phyloP scores from a whole-genome alignment of 805 yeast species.

The Ogataea dorogensis region DNA sequence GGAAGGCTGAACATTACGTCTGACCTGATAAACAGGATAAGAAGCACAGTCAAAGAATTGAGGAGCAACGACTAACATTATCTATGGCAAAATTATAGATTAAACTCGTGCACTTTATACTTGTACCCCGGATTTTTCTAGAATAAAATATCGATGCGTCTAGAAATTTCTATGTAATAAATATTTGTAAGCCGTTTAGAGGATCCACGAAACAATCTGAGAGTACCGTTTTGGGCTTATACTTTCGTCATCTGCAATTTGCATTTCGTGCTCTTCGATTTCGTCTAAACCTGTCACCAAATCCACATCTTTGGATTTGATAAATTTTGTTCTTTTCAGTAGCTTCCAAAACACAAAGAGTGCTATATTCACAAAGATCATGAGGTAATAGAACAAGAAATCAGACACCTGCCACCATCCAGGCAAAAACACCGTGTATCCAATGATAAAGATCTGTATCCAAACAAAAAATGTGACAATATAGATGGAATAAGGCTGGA shows the following conservation, averaged over 20 bases:
- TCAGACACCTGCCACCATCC: conserved; percentile 38
- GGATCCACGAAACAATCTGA: conserved; percentile 12
- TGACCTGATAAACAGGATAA: conserved; percentile 3
- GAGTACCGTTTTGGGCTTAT: conserved; percentile 9
- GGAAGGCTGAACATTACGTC: conserved; percentile 11
- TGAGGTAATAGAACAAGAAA: conserved; percentile 43
- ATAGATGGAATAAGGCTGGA: conserved; percentile 39
- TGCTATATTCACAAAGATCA: conserved; percentile 40
- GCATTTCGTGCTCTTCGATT: conserved; percentile 39
- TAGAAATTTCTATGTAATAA: conserved; percentile 11
- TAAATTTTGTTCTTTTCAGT: conserved; percentile 37
- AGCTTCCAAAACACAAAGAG: conserved; percentile 38
- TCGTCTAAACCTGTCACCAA: conserved; percentile 39
- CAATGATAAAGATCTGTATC: conserved; percentile 35
- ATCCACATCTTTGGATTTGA: conserved; percentile 37
- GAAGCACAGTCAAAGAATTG: conserved; percentile 5
- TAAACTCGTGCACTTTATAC: conserved; percentile 9
- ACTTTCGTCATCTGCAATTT: conserved; percentile 9
- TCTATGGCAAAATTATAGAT: neutral
- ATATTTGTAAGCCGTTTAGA: conserved; percentile 1
- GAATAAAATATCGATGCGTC: conserved; percentile 14
- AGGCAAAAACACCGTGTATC: conserved; percentile 41
- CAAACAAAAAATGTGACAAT: conserved; percentile 29
- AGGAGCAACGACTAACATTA: conserved; percentile 25
- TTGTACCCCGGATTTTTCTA: conserved; percentile 15